A percentile compares a stretch with the other conserved stretches of the same genome.
Conservation (phyloP, 2,329 filamentous ascomycete genomes). For the Nigrospora sphaerica region DNA sequence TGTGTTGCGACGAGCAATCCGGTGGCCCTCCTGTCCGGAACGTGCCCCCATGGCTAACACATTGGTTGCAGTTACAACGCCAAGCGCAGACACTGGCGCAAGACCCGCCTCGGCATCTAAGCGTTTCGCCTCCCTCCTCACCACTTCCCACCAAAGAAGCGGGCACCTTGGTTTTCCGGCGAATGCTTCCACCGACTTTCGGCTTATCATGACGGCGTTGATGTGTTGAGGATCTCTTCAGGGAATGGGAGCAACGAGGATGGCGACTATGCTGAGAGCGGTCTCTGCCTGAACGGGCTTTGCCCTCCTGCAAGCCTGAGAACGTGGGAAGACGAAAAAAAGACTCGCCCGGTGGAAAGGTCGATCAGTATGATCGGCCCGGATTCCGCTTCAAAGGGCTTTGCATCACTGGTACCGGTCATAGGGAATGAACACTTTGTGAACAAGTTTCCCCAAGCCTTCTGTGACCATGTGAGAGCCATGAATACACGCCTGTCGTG, state of each 20-base stretch:
- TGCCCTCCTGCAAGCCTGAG: not conserved
- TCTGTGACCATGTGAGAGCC: too few species aligned
- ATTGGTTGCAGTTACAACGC: slow-evolving; percentile 80
- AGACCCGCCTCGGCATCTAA: slow-evolving; percentile 99
- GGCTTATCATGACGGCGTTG: not conserved
- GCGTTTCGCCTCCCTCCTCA: slow-evolving; percentile 40
- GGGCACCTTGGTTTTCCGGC: not conserved
- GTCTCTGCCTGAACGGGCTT: not conserved
- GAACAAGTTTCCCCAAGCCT: slow-evolving; percentile 1
- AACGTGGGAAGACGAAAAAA: not conserved
- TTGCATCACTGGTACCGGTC: slow-evolving; percentile 34
- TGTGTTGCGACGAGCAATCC: not conserved
- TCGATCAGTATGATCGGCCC: slow-evolving; percentile 13
- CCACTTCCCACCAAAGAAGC: not conserved
- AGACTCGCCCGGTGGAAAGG: slow-evolving; percentile 7
- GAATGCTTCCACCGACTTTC: not conserved
- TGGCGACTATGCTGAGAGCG: not conserved
- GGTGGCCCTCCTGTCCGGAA: too few species aligned
- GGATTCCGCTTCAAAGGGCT: slow-evolving; percentile 17
- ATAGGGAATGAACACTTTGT: slow-evolving; percentile 34
- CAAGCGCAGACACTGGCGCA: slow-evolving; percentile 99
- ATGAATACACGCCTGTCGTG: too few species aligned
- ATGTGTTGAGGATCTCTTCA: not conserved
- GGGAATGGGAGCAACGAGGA: not conserved
- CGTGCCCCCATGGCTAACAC: slow-evolving; percentile 8